Evolutionary conservation across 2,329 filamentous ascomycete genomes (phyloP), one percentile per base, ranked within the genome.

Genomic region (Diplocarpon mali): DNA sequence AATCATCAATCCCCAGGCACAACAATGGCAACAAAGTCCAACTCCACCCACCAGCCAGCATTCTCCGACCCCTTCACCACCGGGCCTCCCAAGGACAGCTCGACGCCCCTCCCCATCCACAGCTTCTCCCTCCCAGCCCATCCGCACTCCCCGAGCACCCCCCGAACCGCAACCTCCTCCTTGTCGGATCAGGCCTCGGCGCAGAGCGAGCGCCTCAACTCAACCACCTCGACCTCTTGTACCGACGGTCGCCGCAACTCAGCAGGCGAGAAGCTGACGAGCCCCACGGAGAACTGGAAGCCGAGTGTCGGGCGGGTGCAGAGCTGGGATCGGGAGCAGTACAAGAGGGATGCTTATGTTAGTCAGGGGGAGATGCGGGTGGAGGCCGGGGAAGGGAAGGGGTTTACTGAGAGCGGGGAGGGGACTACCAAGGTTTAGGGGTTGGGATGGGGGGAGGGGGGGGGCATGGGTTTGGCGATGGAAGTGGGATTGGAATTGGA

Each of bases 251-350:
- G 57, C 9, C 49, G 53, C 12, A 59, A 58, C 40, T 51, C 46
- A 20, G 28, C 46, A 4, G 57, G 57, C 7, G 56, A 58, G 20
- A n/a, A 42, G 5, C 38, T 57, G 3, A 27, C 36, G 1, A 50
- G 45, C 35, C 53, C 57, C 5, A 46, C 41, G 2, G 53, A 52
- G 38, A 53, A 41, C 1, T 61, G 59, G 59, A 50, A 46, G 27
- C 59, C 59, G 1, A 50, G 46, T 32, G 36, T 55, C 5, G 45
- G 47, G 11, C 38, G 56, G 6, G 40, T 32, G 30, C 54, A 57
- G 45, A 60, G 56, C 30, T 61, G 52, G 52, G 55, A 54, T 32
- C 44, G 45, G 15, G 53, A 61, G 49, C 58, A 60, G 42, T 28
- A 52, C 12, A 60, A 61, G 54, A 51, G 58, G 32, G 40, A 47